phyloP scores from a whole-genome alignment of 208 protist species.

The Crithidia bombi region DNA sequence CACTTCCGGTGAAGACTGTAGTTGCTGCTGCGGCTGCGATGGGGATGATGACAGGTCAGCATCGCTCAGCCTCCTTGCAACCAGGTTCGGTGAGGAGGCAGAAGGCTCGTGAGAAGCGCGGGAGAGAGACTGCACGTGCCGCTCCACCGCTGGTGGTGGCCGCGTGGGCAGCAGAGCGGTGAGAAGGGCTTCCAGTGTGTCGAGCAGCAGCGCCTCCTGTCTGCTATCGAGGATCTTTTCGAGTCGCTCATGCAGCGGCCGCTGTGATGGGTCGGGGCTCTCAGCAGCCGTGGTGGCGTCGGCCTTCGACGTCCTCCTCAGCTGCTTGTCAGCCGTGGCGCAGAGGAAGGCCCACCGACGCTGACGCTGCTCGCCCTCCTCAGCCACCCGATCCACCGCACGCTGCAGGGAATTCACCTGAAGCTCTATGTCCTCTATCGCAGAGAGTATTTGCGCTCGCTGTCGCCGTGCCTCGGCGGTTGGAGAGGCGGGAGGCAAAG shows the following conservation, averaged over 20 bases:
- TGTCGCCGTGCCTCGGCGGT: conserved; percentile 34
- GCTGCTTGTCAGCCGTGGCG: conserved; percentile 15
- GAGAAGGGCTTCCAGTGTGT: neutral
- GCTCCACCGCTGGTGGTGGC: neutral
- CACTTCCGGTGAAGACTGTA: neutral
- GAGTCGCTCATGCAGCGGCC: no score
- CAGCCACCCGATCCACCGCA: conserved; percentile 45
- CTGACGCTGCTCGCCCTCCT: conserved; percentile 33
- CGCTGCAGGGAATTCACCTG: conserved; percentile 56
- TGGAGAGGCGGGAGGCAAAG: neutral
- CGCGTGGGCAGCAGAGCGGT: neutral
- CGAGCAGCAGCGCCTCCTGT: neutral
- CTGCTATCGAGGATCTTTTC: no score
- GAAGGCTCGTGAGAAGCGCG: neutral
- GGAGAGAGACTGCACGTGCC: neutral
- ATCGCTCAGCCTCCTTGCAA: neutral
- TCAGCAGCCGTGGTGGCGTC: neutral
- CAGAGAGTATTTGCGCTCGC: conserved; percentile 47
- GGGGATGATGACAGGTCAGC: neutral
- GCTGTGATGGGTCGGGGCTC: no score
- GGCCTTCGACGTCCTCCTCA: neutral
- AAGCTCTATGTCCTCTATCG: conserved; percentile 57
- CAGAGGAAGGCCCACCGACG: conserved; percentile 37
- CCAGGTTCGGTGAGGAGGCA: neutral
- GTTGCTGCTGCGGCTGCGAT: conserved; percentile 1